Evolutionary conservation across 192 early-diverging fungal genomes (phyloP).

Genomic region (Anaeromyces robustus): DNA sequence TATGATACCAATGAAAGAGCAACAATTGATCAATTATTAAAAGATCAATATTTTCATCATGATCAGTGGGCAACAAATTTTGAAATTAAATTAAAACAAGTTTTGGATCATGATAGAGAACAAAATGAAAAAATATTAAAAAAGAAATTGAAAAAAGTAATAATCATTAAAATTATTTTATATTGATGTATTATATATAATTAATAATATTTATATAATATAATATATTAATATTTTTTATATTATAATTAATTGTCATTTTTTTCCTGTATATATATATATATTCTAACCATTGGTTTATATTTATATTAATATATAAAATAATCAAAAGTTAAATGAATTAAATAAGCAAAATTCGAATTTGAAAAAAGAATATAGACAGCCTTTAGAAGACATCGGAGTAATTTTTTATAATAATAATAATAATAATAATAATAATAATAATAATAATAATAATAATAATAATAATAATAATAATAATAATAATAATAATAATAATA

Average conservation of each 20-base stretch:
- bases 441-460: neutral
- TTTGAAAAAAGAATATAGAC: neutral
- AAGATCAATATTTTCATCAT: conserved; percentile 36
- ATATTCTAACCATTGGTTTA: too few relatives aligned
- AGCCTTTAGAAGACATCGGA: neutral
- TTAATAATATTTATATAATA: too few relatives aligned
- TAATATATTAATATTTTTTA: too few relatives aligned
- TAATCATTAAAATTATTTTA: too few relatives aligned
- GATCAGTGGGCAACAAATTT: conserved; percentile 34
- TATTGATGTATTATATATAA: too few relatives aligned
- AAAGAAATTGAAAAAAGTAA: neutral
- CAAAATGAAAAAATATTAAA: neutral
- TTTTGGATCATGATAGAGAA: neutral
- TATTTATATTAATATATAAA: too few relatives aligned
- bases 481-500: neutral
- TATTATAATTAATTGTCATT: too few relatives aligned
- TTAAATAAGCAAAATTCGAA: neutral
- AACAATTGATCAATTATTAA: conserved; percentile 35
- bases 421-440: neutral
- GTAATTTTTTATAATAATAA: too few relatives aligned
- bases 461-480: neutral
- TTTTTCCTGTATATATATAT: too few relatives aligned
- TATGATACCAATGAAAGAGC: conserved; percentile 46
- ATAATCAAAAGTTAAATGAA: neutral
- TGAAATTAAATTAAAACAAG: conserved; percentile 21